Percentiles rank a stretch among this genome's conserved stretches.
These are phyloP conservation scores for Lactarius indigo DNA, from an alignment of 768 basidiomycete species.

Conservation along the genomic window DNA sequence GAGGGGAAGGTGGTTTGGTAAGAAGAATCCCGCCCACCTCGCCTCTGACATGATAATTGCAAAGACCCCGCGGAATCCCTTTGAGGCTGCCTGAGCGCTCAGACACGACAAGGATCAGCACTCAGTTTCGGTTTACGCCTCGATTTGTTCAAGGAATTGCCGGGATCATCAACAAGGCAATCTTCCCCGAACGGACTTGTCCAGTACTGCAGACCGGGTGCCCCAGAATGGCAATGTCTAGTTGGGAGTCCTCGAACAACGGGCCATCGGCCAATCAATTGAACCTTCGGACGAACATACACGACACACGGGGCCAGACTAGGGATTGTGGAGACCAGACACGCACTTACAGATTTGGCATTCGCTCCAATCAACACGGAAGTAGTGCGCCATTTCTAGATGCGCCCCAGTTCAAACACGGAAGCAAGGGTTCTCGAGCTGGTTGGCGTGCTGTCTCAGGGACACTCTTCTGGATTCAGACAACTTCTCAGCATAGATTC, in stretches of 20 bases:
- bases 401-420: conserved; percentile 12
- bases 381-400: conserved; percentile 5
- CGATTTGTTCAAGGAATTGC: conserved; percentile 5
- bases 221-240: conserved; percentile 6
- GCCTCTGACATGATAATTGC: conserved; percentile 18
- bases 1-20: neutral
- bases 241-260: neutral
- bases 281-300: neutral
- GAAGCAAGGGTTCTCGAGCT: conserved; percentile 4
- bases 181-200: conserved; percentile 1
- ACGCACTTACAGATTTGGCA: neutral
- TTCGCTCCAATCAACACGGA: neutral
- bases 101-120: conserved; percentile 19
- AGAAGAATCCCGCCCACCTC: conserved; percentile 17
- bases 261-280: neutral
- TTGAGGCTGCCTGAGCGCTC: conserved; percentile 12
- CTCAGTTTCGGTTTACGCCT: neutral
- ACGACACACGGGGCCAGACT: neutral
- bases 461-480: neutral
- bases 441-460: neutral
- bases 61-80: conserved; percentile 19
- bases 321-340: neutral
- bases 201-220: neutral
- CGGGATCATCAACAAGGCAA: conserved; percentile 6
- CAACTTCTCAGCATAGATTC: conserved; percentile 9